Evolutionary conservation across 2,329 filamentous ascomycete species (phyloP).

Genomic region (Akanthomyces lecanii): DNA sequence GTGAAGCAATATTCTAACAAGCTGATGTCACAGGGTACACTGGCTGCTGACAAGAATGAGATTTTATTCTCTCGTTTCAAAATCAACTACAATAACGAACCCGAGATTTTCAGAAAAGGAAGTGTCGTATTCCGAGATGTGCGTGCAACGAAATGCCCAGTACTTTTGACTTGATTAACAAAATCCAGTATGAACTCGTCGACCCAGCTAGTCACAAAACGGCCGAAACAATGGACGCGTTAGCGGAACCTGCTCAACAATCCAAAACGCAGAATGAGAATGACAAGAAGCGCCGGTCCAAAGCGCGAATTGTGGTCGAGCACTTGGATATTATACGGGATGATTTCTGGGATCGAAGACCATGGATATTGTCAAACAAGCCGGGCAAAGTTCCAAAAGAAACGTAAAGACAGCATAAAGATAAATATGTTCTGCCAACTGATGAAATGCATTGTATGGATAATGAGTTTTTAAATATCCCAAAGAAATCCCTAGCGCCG

Average conservation of each 20-base stretch:
- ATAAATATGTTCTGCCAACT: background rate
- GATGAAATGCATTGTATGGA: background rate
- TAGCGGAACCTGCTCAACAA: slow-evolving; percentile 51
- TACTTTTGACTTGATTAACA: slow-evolving; percentile 23
- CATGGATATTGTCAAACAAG: slow-evolving; percentile 76
- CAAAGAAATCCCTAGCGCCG: background rate
- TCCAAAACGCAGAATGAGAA: slow-evolving; percentile 82
- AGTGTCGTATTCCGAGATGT: slow-evolving; percentile 84
- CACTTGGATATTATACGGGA: slow-evolving; percentile 95
- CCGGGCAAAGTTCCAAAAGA: slow-evolving; percentile 67
- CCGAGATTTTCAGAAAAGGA: slow-evolving; percentile 87
- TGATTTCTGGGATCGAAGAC: slow-evolving; percentile 84
- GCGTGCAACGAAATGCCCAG: slow-evolving; percentile 27
- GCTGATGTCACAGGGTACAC: slow-evolving; percentile 58
- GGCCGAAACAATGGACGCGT: slow-evolving; percentile 42
- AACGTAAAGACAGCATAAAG: slow-evolving; percentile 30
- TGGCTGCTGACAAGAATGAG: slow-evolving; percentile 89
- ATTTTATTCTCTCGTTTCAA: slow-evolving; percentile 84
- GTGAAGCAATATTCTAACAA: slow-evolving; percentile 21
- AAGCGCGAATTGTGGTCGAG: slow-evolving; percentile 75
- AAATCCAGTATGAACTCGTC: slow-evolving; percentile 62
- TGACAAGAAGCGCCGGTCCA: slow-evolving; percentile 73
- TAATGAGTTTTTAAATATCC: background rate
- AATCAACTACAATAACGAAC: slow-evolving; percentile 97
- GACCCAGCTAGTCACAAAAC: slow-evolving; percentile 50